phyloP scores from a whole-genome alignment of 73 alveolate species.

The Tetrahymena malaccensis region DNA sequence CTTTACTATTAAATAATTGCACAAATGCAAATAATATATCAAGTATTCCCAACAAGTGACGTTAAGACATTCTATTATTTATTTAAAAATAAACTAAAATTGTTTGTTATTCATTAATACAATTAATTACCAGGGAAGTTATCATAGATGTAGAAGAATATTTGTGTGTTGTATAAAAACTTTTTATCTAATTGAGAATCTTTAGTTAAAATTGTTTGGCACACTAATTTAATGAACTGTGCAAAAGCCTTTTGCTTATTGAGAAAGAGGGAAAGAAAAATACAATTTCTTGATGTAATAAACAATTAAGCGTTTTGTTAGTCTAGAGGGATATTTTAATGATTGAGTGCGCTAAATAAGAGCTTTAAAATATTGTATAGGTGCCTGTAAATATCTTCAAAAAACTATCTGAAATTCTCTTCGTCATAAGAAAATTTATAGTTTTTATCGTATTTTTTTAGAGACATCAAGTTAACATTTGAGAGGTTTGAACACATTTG shows the following conservation, averaged over 20 bases:
- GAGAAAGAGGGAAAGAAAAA: background rate
- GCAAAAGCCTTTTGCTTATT: background rate
- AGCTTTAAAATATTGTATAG: background rate
- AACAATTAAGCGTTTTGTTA: background rate
- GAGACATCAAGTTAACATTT: background rate
- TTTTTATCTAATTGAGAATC: background rate
- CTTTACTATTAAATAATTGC: background rate
- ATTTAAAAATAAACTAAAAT: background rate
- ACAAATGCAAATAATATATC: background rate
- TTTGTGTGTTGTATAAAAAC: background rate
- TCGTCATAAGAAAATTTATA: background rate
- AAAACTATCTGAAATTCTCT: background rate
- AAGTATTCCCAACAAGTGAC: background rate
- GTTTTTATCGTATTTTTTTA: background rate
- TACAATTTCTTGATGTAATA: background rate
- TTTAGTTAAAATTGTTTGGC: background rate
- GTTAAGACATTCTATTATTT: background rate
- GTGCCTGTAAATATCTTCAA: background rate
- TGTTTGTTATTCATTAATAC: background rate
- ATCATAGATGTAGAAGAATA: background rate
- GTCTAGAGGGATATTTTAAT: background rate
- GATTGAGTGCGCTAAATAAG: background rate
- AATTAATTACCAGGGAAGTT: background rate
- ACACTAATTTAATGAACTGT: background rate
- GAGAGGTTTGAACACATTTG: background rate